phyloP scores from a whole-genome alignment of 2,329 filamentous ascomycete species.

The Blastomyces gilchristii region DNA sequence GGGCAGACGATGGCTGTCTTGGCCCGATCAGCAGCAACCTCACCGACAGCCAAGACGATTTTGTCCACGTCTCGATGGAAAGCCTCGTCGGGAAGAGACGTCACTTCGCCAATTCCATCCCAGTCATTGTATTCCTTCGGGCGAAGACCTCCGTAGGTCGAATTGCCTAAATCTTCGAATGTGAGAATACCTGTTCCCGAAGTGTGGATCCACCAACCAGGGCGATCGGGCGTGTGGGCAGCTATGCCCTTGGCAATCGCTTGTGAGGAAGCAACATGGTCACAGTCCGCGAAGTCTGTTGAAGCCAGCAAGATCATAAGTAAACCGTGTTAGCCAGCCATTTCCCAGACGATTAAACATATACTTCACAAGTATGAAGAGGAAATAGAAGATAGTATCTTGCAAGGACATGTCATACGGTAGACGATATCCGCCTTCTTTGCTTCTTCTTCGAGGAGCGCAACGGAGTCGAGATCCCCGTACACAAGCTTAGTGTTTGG shows the following conservation, averaged over 20 bases:
- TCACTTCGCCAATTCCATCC: slow-evolving; percentile 34
- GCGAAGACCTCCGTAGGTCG: slow-evolving; percentile 32
- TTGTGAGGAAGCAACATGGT: slow-evolving; percentile 33
- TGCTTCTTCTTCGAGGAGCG: slow-evolving; percentile 35
- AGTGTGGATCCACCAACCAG: slow-evolving; percentile 37
- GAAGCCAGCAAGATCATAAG: not conserved
- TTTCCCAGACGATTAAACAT: not conserved
- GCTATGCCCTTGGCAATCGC: slow-evolving; percentile 34
- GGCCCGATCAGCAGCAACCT: slow-evolving; percentile 21
- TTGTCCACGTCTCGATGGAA: slow-evolving; percentile 34
- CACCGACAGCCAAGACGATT: slow-evolving; percentile 26
- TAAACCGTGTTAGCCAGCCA: not conserved
- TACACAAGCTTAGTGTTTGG: slow-evolving; percentile 34
- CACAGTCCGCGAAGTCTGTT: slow-evolving; percentile 34
- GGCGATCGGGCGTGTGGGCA: slow-evolving; percentile 26
- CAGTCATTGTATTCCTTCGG: slow-evolving; percentile 39
- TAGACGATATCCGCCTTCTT: slow-evolving; percentile 40
- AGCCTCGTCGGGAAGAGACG: slow-evolving; percentile 33
- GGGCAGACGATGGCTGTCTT: slow-evolving; percentile 34
- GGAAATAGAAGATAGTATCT: not conserved
- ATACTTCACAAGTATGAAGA: not conserved
- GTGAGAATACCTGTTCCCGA: slow-evolving; percentile 37
- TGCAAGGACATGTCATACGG: slow-evolving; percentile 24
- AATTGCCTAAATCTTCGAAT: slow-evolving; percentile 32
- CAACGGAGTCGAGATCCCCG: slow-evolving; percentile 35